phyloP scores from a whole-genome alignment of 2,329 filamentous ascomycete genomes.

The Xylaria sp. region DNA sequence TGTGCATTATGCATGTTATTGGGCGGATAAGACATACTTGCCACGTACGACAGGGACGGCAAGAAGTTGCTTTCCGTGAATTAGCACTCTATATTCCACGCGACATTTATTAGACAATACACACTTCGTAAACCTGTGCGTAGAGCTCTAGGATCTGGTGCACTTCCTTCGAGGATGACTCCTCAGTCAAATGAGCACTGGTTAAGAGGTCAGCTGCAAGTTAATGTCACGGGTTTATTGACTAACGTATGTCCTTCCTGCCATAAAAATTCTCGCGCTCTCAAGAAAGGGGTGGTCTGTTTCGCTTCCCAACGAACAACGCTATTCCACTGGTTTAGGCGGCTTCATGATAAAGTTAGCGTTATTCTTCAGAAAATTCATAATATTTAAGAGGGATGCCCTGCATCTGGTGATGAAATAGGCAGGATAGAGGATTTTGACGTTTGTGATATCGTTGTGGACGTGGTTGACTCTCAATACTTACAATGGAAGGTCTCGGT shows the following conservation, averaged over 20 bases:
- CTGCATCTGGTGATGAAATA: background rate
- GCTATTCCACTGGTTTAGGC: constrained; percentile 98
- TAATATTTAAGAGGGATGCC: background rate
- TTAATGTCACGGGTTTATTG: background rate
- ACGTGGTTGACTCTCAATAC: background rate
- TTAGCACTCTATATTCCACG: background rate
- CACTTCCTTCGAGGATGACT: constrained; percentile 84
- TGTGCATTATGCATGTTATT: background rate
- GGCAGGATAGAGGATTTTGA: background rate
- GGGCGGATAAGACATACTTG: constrained; percentile 45
- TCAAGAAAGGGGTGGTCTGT: constrained; percentile 85
- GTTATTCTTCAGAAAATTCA: background rate
- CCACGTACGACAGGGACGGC: constrained; percentile 95
- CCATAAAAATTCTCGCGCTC: constrained; percentile 96
- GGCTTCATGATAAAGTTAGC: constrained; percentile 46
- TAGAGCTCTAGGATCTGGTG: constrained; percentile 94
- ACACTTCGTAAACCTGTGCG: constrained; percentile 81
- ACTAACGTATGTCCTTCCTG: constrained; percentile 83
- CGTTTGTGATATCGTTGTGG: background rate
- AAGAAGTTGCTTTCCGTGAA: constrained; percentile 70
- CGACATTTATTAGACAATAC: background rate
- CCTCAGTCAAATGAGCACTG: constrained; percentile 86
- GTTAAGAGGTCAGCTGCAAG: constrained; percentile 30
- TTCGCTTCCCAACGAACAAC: constrained; percentile 96
- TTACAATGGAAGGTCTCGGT: constrained; percentile 81